Conservation (phyloP, 768 basidiomycete genomes). For the Hebeloma cylindrosporum region DNA sequence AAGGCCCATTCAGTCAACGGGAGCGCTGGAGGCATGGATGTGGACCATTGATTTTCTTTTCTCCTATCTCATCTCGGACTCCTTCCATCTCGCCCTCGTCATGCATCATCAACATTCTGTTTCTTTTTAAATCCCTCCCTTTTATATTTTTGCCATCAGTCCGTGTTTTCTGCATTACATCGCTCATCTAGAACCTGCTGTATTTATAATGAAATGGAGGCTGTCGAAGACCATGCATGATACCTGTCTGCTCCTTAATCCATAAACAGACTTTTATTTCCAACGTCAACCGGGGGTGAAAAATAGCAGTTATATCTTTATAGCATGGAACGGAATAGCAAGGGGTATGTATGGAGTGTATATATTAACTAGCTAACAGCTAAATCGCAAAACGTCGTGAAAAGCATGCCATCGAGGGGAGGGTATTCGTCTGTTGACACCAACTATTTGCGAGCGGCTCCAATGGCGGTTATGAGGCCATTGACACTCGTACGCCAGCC, state of each 20-base stretch:
- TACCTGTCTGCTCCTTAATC: background rate
- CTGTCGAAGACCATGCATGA: slow-evolving; percentile 1
- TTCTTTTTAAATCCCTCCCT: background rate
- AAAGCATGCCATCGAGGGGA: too few species aligned
- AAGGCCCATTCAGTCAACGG: slow-evolving; percentile 25
- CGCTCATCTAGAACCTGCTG: slow-evolving; percentile 6
- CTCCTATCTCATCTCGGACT: background rate
- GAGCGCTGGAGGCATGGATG: slow-evolving; percentile 4
- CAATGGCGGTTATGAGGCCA: slow-evolving; percentile 40
- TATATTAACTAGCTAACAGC: too few species aligned
- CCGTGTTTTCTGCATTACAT: slow-evolving; percentile 5
- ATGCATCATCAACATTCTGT: background rate
- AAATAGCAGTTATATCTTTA: slow-evolving; percentile 9
- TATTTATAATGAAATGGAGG: slow-evolving; percentile 10
- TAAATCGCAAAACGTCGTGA: too few species aligned
- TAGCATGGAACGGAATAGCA: slow-evolving; percentile 2
- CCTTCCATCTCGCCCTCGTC: background rate
- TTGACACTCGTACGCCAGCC: slow-evolving; percentile 49
- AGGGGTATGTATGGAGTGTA: slow-evolving; percentile 1
- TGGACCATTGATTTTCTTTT: slow-evolving; percentile 1
- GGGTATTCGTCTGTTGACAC: background rate
- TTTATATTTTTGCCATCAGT: slow-evolving; percentile 2
- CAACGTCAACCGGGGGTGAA: slow-evolving; percentile 9
- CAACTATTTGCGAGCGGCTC: slow-evolving; percentile 29
- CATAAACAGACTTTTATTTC: background rate